A percentile compares a stretch with the other conserved stretches of the same genome.
phyloP scores from a whole-genome alignment of 768 basidiomycete species.

The Brasilioporus rufonigricans region DNA sequence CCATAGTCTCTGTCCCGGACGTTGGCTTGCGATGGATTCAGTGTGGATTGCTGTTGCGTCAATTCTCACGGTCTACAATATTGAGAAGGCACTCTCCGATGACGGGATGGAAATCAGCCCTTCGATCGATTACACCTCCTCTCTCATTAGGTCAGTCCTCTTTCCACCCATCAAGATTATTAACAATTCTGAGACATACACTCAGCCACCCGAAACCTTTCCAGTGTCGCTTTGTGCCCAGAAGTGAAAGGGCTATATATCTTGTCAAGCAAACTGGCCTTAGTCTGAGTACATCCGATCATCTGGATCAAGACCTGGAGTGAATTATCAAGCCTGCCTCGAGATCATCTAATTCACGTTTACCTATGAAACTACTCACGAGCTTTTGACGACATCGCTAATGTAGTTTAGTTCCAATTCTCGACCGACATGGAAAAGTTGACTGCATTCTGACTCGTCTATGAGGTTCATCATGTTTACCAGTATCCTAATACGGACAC shows the following conservation, averaged over 20 bases:
- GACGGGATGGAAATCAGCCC: slow-evolving; percentile 36
- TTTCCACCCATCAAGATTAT: background rate
- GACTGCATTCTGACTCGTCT: background rate
- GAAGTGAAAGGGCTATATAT: slow-evolving; percentile 29
- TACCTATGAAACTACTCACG: background rate
- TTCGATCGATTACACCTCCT: slow-evolving; percentile 34
- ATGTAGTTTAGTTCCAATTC: background rate
- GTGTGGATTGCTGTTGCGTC: slow-evolving; percentile 44
- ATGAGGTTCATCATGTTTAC: slow-evolving; percentile 28
- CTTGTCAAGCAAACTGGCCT: slow-evolving; percentile 27
- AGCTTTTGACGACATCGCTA: background rate
- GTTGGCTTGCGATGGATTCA: slow-evolving; percentile 41
- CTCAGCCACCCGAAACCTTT: slow-evolving; percentile 43
- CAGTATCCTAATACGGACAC: slow-evolving; percentile 48
- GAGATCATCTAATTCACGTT: background rate
- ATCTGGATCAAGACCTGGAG: background rate
- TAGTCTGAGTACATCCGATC: background rate
- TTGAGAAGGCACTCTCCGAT: slow-evolving; percentile 34
- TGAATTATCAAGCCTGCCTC: background rate
- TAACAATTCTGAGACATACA: background rate
- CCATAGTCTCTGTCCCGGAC: slow-evolving; percentile 43
- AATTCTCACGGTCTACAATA: slow-evolving; percentile 38
- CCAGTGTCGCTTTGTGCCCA: slow-evolving; percentile 36
- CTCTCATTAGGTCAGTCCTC: slow-evolving; percentile 34
- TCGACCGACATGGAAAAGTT: background rate